Evolutionary conservation across 495 filamentous ascomycete genomes (phyloP).

Genomic region (Endocarpon pusillum): DNA sequence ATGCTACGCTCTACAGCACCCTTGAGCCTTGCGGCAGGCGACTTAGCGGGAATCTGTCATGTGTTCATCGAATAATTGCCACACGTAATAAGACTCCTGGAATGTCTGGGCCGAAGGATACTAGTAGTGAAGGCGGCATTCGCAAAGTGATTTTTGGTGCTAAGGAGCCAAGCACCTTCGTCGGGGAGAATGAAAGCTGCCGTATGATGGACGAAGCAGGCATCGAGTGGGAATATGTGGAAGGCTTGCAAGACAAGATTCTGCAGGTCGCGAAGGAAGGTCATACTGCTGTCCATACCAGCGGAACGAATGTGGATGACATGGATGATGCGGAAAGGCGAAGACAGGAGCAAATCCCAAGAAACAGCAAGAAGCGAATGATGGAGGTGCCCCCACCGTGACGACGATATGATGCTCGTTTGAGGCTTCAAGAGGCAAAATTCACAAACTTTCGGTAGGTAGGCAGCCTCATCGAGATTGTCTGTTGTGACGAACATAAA

Average conservation of each 20-base stretch:
- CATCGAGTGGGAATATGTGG: slow-evolving; percentile 52
- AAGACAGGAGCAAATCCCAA: slow-evolving; percentile 17
- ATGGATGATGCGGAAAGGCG: slow-evolving; percentile 19
- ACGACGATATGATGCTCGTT: too few species aligned
- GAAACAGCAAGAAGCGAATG: slow-evolving; percentile 33
- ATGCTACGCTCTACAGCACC: slow-evolving; percentile 61
- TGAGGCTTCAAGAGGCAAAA: too few species aligned
- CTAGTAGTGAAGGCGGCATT: slow-evolving; percentile 31
- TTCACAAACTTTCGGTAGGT: too few species aligned
- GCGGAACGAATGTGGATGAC: slow-evolving; percentile 18
- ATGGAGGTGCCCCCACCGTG: slow-evolving; percentile 16
- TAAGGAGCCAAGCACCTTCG: slow-evolving; percentile 76
- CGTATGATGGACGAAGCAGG: slow-evolving; percentile 51
- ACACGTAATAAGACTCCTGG: slow-evolving; percentile 17
- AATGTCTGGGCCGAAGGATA: slow-evolving; percentile 1
- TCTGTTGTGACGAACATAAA: too few species aligned
- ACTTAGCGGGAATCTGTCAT: slow-evolving; percentile 65
- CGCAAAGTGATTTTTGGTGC: slow-evolving; percentile 75
- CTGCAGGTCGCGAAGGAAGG: slow-evolving; percentile 65
- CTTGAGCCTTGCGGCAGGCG: slow-evolving; percentile 83
- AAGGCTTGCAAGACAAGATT: slow-evolving; percentile 69
- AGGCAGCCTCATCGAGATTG: too few species aligned
- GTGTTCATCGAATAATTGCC: slow-evolving; percentile 61
- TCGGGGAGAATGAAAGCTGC: slow-evolving; percentile 61
- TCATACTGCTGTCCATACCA: slow-evolving; percentile 31